Percentiles rank a stretch among this genome's conserved stretches.
These are phyloP conservation scores for Melanomma pulvis-pyrius DNA, from an alignment of 495 filamentous ascomycete genomes.

Conservation along the genomic window DNA sequence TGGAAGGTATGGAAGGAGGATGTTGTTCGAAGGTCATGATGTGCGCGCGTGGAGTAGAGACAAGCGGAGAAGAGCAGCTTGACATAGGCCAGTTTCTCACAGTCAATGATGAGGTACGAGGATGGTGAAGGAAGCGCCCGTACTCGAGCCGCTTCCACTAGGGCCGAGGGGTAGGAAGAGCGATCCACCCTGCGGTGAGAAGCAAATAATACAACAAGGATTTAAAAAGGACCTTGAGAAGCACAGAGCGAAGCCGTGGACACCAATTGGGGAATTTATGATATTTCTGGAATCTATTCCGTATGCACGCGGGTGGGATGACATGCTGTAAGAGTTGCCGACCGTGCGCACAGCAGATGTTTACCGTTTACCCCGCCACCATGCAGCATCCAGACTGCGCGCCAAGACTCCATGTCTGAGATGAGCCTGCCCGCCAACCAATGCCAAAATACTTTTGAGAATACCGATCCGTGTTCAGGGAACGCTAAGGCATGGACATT, in stretches of 20 bases:
- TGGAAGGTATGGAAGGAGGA: too few species aligned
- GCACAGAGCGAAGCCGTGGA: neutral
- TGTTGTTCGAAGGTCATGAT: too few species aligned
- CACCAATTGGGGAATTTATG: neutral
- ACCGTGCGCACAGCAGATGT: neutral
- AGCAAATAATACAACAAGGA: too few species aligned
- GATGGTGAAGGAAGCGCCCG: too few species aligned
- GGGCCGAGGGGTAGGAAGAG: too few species aligned
- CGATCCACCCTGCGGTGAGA: too few species aligned
- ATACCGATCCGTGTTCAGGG: slow-evolving; percentile 7
- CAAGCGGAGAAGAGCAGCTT: too few species aligned
- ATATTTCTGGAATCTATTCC: slow-evolving; percentile 7
- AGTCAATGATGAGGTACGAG: too few species aligned
- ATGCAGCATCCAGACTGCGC: slow-evolving; percentile 18
- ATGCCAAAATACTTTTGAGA: slow-evolving; percentile 28
- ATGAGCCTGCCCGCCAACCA: slow-evolving; percentile 20
- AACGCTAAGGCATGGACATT: slow-evolving; percentile 13
- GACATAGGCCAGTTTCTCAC: too few species aligned
- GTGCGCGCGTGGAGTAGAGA: too few species aligned
- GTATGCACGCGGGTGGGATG: neutral
- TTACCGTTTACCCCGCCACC: slow-evolving; percentile 7
- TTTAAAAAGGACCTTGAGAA: too few species aligned
- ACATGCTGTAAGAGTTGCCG: slow-evolving; percentile 7
- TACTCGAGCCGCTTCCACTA: too few species aligned
- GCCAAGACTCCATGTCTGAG: slow-evolving; percentile 28